Conservation (phyloP, 1,284 basidiomycete genomes). For the Ceratobasidium sp. region DNA sequence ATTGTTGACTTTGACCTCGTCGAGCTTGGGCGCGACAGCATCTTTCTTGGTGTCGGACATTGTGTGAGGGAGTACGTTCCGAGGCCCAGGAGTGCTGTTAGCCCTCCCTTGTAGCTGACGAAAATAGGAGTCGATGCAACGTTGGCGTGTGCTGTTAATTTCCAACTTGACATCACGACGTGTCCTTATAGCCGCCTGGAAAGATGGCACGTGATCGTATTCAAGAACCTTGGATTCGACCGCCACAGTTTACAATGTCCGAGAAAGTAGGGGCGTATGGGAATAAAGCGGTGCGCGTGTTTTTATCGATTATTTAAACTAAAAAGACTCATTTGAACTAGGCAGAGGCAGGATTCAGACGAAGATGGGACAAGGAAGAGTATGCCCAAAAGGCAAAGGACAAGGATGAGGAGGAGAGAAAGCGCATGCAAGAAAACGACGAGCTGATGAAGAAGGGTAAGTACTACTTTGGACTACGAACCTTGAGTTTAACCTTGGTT, state of each 20-base stretch:
- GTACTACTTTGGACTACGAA: not conserved
- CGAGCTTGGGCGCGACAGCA: slow-evolving; percentile 48
- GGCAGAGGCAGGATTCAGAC: slow-evolving; percentile 50
- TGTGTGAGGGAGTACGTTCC: not conserved
- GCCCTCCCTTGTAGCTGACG: not conserved
- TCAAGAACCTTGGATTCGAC: not conserved
- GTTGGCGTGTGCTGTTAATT: not conserved
- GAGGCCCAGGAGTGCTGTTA: not conserved
- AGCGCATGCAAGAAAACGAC: slow-evolving; percentile 85
- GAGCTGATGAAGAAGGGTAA: slow-evolving; percentile 80
- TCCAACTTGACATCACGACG: slow-evolving; percentile 35
- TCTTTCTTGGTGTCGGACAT: not conserved
- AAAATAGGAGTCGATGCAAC: not conserved
- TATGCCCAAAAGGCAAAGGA: slow-evolving; percentile 75
- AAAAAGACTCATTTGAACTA: not conserved
- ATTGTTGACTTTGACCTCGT: slow-evolving; percentile 83
- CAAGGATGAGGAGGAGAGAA: slow-evolving; percentile 76
- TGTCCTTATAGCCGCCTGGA: slow-evolving; percentile 26
- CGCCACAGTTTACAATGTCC: slow-evolving; percentile 55
- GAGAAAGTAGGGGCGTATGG: slow-evolving; percentile 66
- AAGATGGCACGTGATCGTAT: slow-evolving; percentile 18
- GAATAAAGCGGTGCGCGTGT: slow-evolving; percentile 56
- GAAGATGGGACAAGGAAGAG: slow-evolving; percentile 88
- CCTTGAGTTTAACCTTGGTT: not conserved
- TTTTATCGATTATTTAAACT: not conserved